Base-by-base conservation (phyloP, 208 protist genomes). In the Trypanosoma platydactyli region DNA sequence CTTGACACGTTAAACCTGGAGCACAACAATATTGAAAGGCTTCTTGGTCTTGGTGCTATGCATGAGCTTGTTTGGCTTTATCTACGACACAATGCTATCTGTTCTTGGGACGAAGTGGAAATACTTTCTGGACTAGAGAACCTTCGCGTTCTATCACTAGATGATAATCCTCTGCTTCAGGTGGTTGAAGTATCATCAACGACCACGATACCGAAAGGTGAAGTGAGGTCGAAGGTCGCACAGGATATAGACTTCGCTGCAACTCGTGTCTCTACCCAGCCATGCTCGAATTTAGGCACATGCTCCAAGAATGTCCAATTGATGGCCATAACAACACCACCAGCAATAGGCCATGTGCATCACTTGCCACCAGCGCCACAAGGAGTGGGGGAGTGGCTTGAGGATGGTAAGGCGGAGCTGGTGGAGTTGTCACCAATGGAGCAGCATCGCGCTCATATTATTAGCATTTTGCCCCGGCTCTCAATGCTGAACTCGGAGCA, bases 1-100 rank as follows among this genome's bases (percentile, higher is more conserved):
- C 63, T 91, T n/a, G 84, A 89, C 33, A 76, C 50, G 0, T 55
- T 94, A 46, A 55, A 73, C n/a, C 20, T 94, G n/a, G 61, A 73
- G 9, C 60, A 79, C 56, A 94, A 94, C 59, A 44, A 66, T 16
- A 65, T 92, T 25, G 60, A 45, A 11, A 45, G 59, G 22, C 68
- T 94, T 15, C 62, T 61, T 27, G 27, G 64, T 5, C 42, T 94
- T 53, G 61, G 76, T 58, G 56, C 55, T 1, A 76, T 76, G 54
- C 35, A 65, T n/a, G 40, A 71, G 5, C 71, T 89, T 25, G 65
- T 77, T 30, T 48, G 49, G 16, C 64, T 89, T 4, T 68, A 84
- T 46, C 24, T 89, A 6, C 60, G 64, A 1, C n/a, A 72, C 42
- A 89, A 90, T 67, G 44, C 67, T 35, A 68, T 94, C 25, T 16